Conservation (phyloP, 169 alveolate species). For the Plasmodium adleri region DNA sequence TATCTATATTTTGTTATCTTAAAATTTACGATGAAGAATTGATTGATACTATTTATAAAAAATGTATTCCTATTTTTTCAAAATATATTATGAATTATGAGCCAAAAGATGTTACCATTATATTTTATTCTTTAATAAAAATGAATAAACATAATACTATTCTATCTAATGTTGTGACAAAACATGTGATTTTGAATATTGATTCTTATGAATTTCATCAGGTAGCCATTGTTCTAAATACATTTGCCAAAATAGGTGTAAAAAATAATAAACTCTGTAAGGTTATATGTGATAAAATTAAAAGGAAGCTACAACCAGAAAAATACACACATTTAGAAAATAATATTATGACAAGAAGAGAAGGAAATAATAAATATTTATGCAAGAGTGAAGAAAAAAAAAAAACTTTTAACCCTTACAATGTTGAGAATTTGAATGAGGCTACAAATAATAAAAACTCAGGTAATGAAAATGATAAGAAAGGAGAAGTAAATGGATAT, state of each 20-base stretch:
- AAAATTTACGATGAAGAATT: conserved; percentile 23
- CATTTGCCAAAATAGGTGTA: conserved; percentile 32
- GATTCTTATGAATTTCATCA: conserved; percentile 38
- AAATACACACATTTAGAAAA: background rate
- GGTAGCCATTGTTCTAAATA: conserved; percentile 43
- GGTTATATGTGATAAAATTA: conserved; percentile 41
- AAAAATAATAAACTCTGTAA: conserved; percentile 59
- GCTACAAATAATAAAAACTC: background rate
- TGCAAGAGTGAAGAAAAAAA: background rate
- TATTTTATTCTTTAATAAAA: conserved; percentile 42
- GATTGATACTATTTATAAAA: conserved; percentile 21
- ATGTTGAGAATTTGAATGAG: background rate
- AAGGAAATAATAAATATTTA: background rate
- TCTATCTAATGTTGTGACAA: conserved; percentile 18
- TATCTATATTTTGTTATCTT: conserved; percentile 48
- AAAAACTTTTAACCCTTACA: background rate
- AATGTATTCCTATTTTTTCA: conserved; percentile 39
- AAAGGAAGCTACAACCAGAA: background rate
- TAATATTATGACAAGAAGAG: no score
- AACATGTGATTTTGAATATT: conserved; percentile 32
- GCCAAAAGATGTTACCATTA: conserved; percentile 54
- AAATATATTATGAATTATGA: conserved; percentile 27
- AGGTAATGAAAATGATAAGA: background rate
- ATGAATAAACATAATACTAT: conserved; percentile 39
- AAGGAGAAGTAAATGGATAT: no score